Conservation (phyloP, 2,329 filamentous ascomycete species). For the Aspergillus puulaauensis region DNA sequence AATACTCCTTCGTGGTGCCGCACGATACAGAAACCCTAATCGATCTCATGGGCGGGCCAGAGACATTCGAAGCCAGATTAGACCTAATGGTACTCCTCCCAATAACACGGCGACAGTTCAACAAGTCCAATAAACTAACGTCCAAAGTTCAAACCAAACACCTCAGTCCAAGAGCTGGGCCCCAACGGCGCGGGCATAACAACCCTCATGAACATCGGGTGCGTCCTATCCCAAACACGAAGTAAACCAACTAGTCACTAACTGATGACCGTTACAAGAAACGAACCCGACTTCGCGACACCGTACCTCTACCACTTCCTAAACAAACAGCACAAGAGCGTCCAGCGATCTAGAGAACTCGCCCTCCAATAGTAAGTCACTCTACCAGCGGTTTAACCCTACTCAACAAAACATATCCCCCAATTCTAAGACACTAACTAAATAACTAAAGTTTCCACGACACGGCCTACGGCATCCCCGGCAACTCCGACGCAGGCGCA, state of each 20-base stretch:
- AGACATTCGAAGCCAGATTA: constrained; percentile 57
- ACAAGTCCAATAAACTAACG: background rate
- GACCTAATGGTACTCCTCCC: constrained; percentile 49
- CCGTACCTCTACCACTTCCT: constrained; percentile 71
- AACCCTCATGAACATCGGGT: constrained; percentile 59
- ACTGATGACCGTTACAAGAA: constrained; percentile 42
- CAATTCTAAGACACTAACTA: too few species aligned
- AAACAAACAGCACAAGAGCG: constrained; percentile 62
- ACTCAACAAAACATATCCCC: too few species aligned
- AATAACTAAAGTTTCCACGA: constrained; percentile 49
- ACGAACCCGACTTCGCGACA: constrained; percentile 66
- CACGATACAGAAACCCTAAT: constrained; percentile 63
- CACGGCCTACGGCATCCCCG: constrained; percentile 59
- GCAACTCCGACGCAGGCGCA: constrained; percentile 66
- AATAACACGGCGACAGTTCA: background rate
- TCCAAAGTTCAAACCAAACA: constrained; percentile 44
- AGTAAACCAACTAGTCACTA: background rate
- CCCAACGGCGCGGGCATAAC: constrained; percentile 33
- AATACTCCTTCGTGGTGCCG: constrained; percentile 66
- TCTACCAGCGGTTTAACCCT: too few species aligned
- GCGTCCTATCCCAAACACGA: background rate
- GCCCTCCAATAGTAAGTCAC: constrained; percentile 52
- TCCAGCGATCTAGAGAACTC: constrained; percentile 58
- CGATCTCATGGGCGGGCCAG: constrained; percentile 52
- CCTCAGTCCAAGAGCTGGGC: constrained; percentile 29